phyloP scores from a whole-genome alignment of 208 protist genomes.

The Kentomonas sorsogonicus region DNA sequence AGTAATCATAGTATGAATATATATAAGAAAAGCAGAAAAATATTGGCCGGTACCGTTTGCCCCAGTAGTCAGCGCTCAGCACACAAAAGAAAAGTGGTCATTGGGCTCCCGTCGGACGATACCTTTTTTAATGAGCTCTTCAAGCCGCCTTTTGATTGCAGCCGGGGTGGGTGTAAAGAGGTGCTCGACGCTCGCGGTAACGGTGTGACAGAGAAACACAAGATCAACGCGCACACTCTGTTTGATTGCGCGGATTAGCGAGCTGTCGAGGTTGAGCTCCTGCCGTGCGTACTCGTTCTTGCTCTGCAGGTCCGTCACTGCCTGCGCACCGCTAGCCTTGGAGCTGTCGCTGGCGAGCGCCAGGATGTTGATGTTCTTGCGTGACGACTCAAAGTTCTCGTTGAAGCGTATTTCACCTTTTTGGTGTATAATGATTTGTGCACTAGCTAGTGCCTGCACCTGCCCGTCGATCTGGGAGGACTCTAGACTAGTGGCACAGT shows the following conservation, averaged over 20 bases:
- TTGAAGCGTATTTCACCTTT: constrained; percentile 33
- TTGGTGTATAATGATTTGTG: constrained; percentile 20
- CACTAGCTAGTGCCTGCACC: constrained; percentile 29
- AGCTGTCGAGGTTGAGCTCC: constrained; percentile 8
- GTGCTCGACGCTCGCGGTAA: constrained; percentile 22
- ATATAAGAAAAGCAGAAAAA: not conserved
- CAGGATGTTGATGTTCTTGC: constrained; percentile 25
- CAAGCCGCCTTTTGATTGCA: constrained; percentile 60
- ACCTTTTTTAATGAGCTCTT: constrained; percentile 64
- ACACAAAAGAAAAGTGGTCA: constrained; percentile 11
- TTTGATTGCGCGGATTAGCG: not conserved
- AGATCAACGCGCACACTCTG: constrained; percentile 25
- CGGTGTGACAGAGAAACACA: constrained; percentile 32
- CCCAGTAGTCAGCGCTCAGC: too few relatives aligned
- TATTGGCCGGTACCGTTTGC: not conserved
- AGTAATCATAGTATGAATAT: constrained; percentile 3
- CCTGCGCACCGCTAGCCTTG: not conserved
- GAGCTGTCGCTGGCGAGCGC: too few relatives aligned
- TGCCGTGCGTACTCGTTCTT: not conserved
- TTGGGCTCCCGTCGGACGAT: constrained; percentile 37
- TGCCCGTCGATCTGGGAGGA: constrained; percentile 29
- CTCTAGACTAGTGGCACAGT: too few relatives aligned
- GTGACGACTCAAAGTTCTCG: constrained; percentile 21
- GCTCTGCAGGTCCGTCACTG: not conserved
- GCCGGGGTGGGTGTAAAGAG: constrained; percentile 28